Conservation (phyloP, 2,329 filamentous ascomycete genomes). For the Nemania serpens region DNA sequence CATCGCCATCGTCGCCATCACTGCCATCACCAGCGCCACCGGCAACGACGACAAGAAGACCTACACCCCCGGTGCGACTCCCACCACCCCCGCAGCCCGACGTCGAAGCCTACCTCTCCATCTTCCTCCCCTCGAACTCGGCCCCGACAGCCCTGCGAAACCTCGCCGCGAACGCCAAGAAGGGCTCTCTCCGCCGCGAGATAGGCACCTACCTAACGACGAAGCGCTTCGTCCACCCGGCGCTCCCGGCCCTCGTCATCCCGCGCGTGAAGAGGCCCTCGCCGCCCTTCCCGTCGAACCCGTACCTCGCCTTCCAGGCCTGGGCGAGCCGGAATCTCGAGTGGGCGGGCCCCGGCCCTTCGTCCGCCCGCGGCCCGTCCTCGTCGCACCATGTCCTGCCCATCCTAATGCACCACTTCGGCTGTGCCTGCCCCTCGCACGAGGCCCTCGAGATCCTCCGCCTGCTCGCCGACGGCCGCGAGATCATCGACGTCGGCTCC, state of each 20-base stretch:
- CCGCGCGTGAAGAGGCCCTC: conserved; percentile 29
- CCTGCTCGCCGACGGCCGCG: conserved; percentile 56
- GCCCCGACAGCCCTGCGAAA: conserved; percentile 66
- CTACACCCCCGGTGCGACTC: conserved; percentile 36
- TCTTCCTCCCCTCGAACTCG: conserved; percentile 66
- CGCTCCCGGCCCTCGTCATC: conserved; percentile 48
- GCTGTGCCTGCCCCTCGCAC: conserved; percentile 71
- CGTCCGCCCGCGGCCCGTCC: conserved; percentile 56
- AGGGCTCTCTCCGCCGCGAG: conserved; percentile 62
- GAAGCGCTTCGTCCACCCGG: conserved; percentile 57
- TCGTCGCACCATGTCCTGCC: conserved; percentile 68
- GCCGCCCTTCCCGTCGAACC: conserved; percentile 52
- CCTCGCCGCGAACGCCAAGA: conserved; percentile 56
- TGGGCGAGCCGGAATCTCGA: conserved; percentile 68
- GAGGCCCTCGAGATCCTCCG: conserved; percentile 66
- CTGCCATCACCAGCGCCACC: background rate
- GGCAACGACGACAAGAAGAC: background rate
- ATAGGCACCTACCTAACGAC: conserved; percentile 61
- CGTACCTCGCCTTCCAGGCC: conserved; percentile 69
- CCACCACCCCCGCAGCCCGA: conserved; percentile 60
- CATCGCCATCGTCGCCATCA: background rate
- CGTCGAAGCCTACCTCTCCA: conserved; percentile 66
- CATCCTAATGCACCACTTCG: conserved; percentile 79
- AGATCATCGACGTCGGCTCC: conserved; percentile 68
- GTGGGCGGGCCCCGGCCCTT: conserved; percentile 64